These are phyloP conservation scores for Termitomyces sp. DNA, from an alignment of 768 basidiomycete genomes.

Conservation along the genomic window DNA sequence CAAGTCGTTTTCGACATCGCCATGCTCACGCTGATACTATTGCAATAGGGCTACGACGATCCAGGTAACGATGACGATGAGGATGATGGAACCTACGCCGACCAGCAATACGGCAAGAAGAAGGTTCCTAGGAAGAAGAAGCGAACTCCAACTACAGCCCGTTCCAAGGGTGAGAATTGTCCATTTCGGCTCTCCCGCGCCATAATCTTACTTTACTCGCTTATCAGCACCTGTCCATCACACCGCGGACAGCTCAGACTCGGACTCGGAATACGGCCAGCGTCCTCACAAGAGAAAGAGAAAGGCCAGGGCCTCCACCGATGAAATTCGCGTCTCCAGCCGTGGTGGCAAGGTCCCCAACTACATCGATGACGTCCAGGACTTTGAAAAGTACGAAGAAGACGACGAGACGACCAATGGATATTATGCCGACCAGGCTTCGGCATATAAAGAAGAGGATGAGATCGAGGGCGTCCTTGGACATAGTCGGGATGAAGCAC, in stretches of 20 bases:
- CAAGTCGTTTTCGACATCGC: conserved; percentile 9
- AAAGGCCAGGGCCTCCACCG: conserved; percentile 52
- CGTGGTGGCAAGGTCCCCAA: conserved; percentile 79
- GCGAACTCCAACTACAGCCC: conserved; percentile 41
- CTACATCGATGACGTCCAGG: conserved; percentile 79
- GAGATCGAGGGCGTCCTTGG: conserved; percentile 92
- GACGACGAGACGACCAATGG: conserved; percentile 59
- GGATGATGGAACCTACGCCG: conserved; percentile 76
- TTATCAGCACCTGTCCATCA: conserved; percentile 49
- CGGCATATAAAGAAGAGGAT: conserved; percentile 65
- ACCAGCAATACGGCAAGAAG: conserved; percentile 74
- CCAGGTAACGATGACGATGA: conserved; percentile 67
- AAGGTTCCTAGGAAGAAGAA: conserved; percentile 71
- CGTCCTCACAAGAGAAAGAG: conserved; percentile 85
- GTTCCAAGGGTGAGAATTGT: conserved; percentile 55
- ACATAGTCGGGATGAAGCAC: conserved; percentile 83
- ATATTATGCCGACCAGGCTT: conserved; percentile 54
- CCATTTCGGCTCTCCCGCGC: conserved; percentile 10
- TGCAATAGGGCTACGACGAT: conserved; percentile 45
- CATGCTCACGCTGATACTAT: conserved; percentile 18
- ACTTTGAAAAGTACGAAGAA: conserved; percentile 70
- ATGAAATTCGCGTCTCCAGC: conserved; percentile 78
- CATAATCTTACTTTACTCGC: conserved; percentile 20
- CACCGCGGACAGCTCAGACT: conserved; percentile 61
- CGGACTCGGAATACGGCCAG: conserved; percentile 84